phyloP scores from a whole-genome alignment of 139 green algal species.

The Chlorella ohadii region DNA sequence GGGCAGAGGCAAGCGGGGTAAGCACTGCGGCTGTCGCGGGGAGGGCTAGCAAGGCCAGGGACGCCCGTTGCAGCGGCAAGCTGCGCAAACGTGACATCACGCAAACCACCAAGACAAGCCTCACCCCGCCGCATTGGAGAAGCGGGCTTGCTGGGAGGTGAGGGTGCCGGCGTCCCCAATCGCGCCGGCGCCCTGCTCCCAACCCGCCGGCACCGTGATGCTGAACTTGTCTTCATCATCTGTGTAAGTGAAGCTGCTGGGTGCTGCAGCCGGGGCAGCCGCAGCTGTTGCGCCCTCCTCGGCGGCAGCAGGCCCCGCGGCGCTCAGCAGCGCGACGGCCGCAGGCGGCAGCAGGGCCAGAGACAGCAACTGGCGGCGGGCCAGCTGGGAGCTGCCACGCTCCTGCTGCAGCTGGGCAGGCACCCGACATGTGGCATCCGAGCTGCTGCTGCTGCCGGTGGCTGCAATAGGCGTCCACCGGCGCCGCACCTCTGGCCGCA shows the following conservation, averaged over 20 bases:
- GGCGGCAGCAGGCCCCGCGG: background rate
- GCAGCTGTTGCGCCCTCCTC: background rate
- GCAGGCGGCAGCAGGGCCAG: conserved; percentile 6
- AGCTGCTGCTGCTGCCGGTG: background rate
- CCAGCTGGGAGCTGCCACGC: background rate
- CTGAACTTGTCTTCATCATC: conserved; percentile 29
- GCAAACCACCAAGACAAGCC: too few species aligned
- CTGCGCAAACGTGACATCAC: too few species aligned
- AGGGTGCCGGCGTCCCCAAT: conserved; percentile 17
- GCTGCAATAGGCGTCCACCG: background rate
- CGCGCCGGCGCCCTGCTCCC: conserved; percentile 21
- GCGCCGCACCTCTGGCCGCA: background rate
- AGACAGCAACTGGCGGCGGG: conserved; percentile 18
- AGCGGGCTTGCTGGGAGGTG: conserved; percentile 18
- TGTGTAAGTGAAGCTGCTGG: background rate
- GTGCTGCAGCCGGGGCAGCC: background rate
- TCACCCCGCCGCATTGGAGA: conserved; percentile 42
- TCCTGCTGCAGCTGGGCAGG: background rate
- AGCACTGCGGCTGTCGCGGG: too few species aligned
- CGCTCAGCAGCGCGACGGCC: background rate
- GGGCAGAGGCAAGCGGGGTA: too few species aligned
- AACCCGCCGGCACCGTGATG: conserved; percentile 12
- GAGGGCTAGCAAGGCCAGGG: too few species aligned
- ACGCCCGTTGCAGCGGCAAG: too few species aligned
- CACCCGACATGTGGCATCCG: too few species aligned